Base-by-base conservation (phyloP, 192 early-diverging fungal species). In the Podila epicladia region DNA sequence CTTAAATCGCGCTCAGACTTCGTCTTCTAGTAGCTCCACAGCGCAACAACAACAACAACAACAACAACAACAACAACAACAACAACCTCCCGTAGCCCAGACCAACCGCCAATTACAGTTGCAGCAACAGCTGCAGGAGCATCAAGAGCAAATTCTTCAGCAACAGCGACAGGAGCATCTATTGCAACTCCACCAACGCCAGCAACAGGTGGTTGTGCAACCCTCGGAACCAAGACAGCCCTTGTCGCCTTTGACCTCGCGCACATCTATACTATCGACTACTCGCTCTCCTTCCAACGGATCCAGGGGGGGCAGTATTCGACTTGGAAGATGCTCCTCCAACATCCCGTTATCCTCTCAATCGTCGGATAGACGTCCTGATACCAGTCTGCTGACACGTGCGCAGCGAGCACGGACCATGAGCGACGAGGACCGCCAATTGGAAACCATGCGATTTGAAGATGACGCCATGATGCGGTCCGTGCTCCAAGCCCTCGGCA, bases 121-220 rank as follows among this genome's bases (percentile, higher is more conserved):
- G 29, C 59, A 32, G 17, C 59, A 61, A 35, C 59, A 65, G 12
- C 66, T 69, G 28, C 73, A 65, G 26, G 45, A 65, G 45, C 64
- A 65, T 1, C 64, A 65, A 29, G 45, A 65, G 48, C 64, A 65
- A 26, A 63, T 38, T 32, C 32, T 63, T 19, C 19, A 41, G 35
- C 35, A n/a, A 3, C 62, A 63, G 37, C 24, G 24, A 20, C 62
- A 38, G 9, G 73, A 45, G 15, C 41, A 45, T 15, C 41, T 41
- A 29, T 3, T 51, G 8, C 67, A 76, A 20, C 29, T 64, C 9
- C 65, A 70, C 12, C 61, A 70, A 0, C 67, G 67, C 29, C 51
- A 67, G 24, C 67, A 55, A 22, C 74, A 75, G 55, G 13, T 68
- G 1, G 58, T 50, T 24, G 73, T 75, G 5, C 73, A 64, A 11